Conservation (phyloP, 2,329 filamentous ascomycete genomes). For the Colletotrichum siamense region DNA sequence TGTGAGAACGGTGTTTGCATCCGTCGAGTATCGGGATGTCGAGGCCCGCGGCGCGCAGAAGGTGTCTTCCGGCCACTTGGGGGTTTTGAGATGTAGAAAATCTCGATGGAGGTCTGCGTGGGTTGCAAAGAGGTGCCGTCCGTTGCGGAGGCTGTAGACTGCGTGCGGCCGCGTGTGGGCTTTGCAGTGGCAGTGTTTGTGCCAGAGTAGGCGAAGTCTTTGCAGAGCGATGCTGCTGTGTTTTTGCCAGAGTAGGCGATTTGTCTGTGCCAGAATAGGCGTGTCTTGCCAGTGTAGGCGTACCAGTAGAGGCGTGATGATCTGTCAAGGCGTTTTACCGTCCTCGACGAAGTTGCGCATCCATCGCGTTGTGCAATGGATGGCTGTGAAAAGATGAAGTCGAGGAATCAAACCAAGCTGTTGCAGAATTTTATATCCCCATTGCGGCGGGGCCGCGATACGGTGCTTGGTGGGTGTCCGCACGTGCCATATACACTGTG, state of each 20-base stretch:
- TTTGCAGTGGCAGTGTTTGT: not conserved
- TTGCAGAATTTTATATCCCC: not conserved
- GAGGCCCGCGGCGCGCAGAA: not conserved
- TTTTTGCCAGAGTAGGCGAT: not conserved
- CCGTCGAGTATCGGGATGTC: not conserved
- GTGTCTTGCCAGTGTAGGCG: not conserved
- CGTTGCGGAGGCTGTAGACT: not conserved
- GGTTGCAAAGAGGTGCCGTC: not conserved
- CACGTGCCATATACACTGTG: not conserved
- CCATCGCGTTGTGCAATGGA: not conserved
- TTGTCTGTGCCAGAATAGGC: too few relatives aligned
- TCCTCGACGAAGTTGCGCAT: not conserved
- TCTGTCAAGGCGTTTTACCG: not conserved
- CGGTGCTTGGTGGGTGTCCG: not conserved
- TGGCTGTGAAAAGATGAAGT: not conserved
- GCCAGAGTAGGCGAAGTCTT: not conserved
- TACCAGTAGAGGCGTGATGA: not conserved
- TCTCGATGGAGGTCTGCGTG: not conserved
- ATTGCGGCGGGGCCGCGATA: not conserved
- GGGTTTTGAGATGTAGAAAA: not conserved
- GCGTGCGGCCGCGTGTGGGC: not conserved
- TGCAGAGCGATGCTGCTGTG: not conserved
- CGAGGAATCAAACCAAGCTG: not conserved
- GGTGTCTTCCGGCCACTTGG: rapidly evolving
- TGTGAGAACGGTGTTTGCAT: not conserved